These are phyloP conservation scores for Agrocybe pediades DNA, from an alignment of 768 basidiomycete species.

Conservation along the genomic window DNA sequence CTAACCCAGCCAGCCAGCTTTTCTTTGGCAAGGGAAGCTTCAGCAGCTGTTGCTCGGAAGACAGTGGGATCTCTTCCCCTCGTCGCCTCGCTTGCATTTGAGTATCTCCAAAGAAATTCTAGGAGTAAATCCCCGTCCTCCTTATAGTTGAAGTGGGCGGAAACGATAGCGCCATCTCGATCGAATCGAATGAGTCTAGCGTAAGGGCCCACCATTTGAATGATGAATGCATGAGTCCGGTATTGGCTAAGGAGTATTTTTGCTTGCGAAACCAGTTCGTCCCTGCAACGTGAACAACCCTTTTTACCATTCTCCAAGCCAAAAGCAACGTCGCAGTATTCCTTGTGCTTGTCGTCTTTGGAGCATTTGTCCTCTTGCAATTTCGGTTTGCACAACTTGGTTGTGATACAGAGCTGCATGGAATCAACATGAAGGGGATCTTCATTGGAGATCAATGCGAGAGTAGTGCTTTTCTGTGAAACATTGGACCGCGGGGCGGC, in stretches of 20 bases:
- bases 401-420: too few relatives aligned
- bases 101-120: slow-evolving; percentile 31
- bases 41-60: slow-evolving; percentile 4
- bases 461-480: not conserved
- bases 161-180: slow-evolving; percentile 31
- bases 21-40: slow-evolving; percentile 6
- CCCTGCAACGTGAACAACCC: slow-evolving; percentile 10
- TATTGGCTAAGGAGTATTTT: slow-evolving; percentile 25
- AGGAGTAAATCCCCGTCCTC: slow-evolving; percentile 18
- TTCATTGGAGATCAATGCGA: slow-evolving; percentile 17
- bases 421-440: too few relatives aligned
- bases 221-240: slow-evolving; percentile 26
- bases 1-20: slow-evolving; percentile 7
- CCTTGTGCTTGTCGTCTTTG: not conserved
- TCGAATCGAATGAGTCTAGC: slow-evolving; percentile 34
- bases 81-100: slow-evolving; percentile 6
- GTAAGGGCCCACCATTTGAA: slow-evolving; percentile 23
- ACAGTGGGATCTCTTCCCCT: slow-evolving; percentile 32
- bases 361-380: slow-evolving; percentile 8
- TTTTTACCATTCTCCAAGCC: slow-evolving; percentile 4
- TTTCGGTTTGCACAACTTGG: not conserved
- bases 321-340: not conserved
- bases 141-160: slow-evolving; percentile 25
- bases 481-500: slow-evolving; percentile 1
- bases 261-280: slow-evolving; percentile 24